Base-by-base conservation (phyloP, 805 yeast genomes). In the Tetrapisispora iriomotensis region DNA sequence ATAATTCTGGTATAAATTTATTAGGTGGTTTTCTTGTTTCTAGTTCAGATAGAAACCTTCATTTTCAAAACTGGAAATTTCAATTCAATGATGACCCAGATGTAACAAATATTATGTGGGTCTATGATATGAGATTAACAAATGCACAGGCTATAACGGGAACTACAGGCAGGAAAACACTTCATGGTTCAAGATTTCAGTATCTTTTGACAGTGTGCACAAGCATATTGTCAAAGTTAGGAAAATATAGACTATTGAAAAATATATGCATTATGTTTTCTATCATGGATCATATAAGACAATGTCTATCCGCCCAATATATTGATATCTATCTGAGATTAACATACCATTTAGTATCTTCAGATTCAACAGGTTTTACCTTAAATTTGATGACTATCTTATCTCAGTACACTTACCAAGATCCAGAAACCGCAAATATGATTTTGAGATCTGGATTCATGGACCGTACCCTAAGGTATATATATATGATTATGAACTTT, bases 251-350 rank as follows among this genome's bases (percentile, higher is more conserved):
- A 25, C 34, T 57, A 33, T 37, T 53, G 2, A 53, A 50, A 36
- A 36, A 52, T 5, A 26, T 57, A 6, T 43, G 52, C 22, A 38
- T 48, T 17, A 27, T 53, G 10, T 55, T 57, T 32, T 44, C 58
- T 4, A 39, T 55, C 8, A 43, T 46, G 12, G 66, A 59, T 38
- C 79, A 78, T 1, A 72, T 78, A 1, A 62, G 85, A 38, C 70
- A 74, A 68, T 58, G 62, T 77, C 38, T 66, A 72, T 32, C 59
- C 3, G 60, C 57, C 4, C 90, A 86, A 49, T 87, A 86, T 52
- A 82, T 86, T 31, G 94, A 86, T 48, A 66, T 86, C 0, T 90
- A 90, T 56, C 88, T 94, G 0, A 70, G 74, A 9, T 29, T 57
- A 9, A 46, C 55, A 12, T 55, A 53, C 37, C 47, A 47, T 29